phyloP scores from a whole-genome alignment of 139 green algal species.

The Nannochloris sp. region DNA sequence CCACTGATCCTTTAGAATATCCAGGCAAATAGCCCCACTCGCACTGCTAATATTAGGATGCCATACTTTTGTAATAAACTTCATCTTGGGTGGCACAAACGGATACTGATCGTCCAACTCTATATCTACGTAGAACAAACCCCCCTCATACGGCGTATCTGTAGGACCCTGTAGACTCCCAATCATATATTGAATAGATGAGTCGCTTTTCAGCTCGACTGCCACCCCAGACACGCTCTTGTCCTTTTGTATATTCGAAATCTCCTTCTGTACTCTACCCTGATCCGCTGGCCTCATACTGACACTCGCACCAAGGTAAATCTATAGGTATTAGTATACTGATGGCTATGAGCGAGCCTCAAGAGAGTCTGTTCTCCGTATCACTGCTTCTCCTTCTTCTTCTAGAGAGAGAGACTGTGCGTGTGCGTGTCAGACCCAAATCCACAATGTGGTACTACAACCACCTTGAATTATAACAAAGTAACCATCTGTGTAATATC shows the following conservation, averaged over 20 bases:
- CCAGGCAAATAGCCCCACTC: slow-evolving; percentile 91
- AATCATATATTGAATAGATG: slow-evolving; percentile 53
- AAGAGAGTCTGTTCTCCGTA: too few relatives aligned
- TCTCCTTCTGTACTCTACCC: slow-evolving; percentile 65
- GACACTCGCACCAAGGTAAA: too few relatives aligned
- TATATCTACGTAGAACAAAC: slow-evolving; percentile 77
- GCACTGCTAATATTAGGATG: slow-evolving; percentile 95
- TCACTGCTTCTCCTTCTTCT: too few relatives aligned
- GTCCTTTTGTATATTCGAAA: slow-evolving; percentile 77
- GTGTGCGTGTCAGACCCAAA: too few relatives aligned
- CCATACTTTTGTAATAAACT: slow-evolving; percentile 94
- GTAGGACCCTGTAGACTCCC: slow-evolving; percentile 68
- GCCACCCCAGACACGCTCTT: slow-evolving; percentile 67
- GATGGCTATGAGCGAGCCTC: too few relatives aligned
- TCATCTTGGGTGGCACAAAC: slow-evolving; percentile 97
- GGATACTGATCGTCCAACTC: slow-evolving; percentile 80
- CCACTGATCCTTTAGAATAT: slow-evolving; percentile 98
- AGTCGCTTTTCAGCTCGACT: slow-evolving; percentile 49
- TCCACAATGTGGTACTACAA: too few relatives aligned
- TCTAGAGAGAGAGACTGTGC: too few relatives aligned
- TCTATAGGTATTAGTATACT: too few relatives aligned
- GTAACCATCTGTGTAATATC: too few relatives aligned
- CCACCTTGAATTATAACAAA: too few relatives aligned
- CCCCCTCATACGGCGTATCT: slow-evolving; percentile 81
- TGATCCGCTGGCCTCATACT: too few relatives aligned